These are phyloP conservation scores for Globisporangium megalacanthum DNA, from an alignment of 352 stramenopile species.

Conservation along the genomic window DNA sequence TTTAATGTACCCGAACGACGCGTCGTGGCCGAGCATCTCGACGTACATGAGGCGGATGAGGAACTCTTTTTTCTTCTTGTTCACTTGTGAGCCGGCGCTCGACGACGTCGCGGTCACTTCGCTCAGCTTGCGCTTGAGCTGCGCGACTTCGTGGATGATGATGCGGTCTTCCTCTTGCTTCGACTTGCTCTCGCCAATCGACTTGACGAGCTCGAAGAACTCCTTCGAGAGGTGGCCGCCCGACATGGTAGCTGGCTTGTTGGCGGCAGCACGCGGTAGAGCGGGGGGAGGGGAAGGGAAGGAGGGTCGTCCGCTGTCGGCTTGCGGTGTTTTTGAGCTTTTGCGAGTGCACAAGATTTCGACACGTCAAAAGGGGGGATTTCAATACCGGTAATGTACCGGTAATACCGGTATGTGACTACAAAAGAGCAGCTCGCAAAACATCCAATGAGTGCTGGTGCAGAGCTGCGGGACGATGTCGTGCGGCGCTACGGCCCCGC, in stretches of 20 bases:
- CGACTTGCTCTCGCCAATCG: slow-evolving; percentile 99
- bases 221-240: slow-evolving; percentile 92
- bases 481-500: slow-evolving; percentile 63
- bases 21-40: slow-evolving; percentile 99
- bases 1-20: slow-evolving; percentile 99
- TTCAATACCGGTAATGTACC: too few relatives aligned
- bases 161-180: slow-evolving; percentile 99
- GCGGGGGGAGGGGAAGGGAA: background rate
- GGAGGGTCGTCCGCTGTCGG: background rate
- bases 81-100: slow-evolving; percentile 65
- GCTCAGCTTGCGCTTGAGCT: slow-evolving; percentile 95
- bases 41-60: slow-evolving; percentile 99
- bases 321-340: too few relatives aligned
- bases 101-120: slow-evolving; percentile 76
- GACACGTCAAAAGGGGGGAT: too few relatives aligned
- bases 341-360: too few relatives aligned
- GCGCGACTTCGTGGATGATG: slow-evolving; percentile 94
- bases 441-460: slow-evolving; percentile 16
- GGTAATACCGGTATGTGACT: too few relatives aligned
- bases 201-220: slow-evolving; percentile 99
- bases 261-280: background rate
- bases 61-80: slow-evolving; percentile 99
- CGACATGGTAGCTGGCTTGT: slow-evolving; percentile 44
- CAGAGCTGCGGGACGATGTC: slow-evolving; percentile 50
- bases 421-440: slow-evolving; percentile 7